Conservation (phyloP, 2,329 filamentous ascomycete genomes). For the Didymella pomorum region DNA sequence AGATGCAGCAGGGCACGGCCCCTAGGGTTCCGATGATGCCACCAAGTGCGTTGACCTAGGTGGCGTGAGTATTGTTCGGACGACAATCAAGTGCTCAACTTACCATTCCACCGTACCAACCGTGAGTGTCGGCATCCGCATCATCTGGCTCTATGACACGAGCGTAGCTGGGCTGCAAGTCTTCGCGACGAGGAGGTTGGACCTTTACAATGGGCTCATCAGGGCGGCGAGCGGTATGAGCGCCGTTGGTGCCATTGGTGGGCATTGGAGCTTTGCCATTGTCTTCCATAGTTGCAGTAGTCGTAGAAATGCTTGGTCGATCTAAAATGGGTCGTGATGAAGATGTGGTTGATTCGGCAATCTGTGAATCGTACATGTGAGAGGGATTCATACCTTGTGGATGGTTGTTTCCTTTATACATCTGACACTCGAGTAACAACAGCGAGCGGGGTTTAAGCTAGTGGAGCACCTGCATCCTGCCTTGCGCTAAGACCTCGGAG, state of each 20-base stretch:
- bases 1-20: conserved; percentile 88
- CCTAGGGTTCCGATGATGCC: conserved; percentile 77
- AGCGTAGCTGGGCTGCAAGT: conserved; percentile 85
- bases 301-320: conserved; percentile 21
- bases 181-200: conserved; percentile 80
- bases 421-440: conserved; percentile 17
- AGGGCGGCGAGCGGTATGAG: conserved; percentile 8
- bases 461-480: conserved; percentile 14
- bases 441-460: conserved; percentile 28
- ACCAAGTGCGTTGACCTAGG: conserved; percentile 75
- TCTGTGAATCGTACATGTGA: conserved; percentile 21
- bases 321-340: conserved; percentile 38
- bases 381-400: conserved; percentile 19
- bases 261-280: conserved; percentile 52
- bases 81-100: conserved; percentile 11
- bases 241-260: conserved; percentile 27
- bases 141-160: conserved; percentile 68
- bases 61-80: conserved; percentile 9
- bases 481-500: conserved; percentile 15
- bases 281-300: conserved; percentile 39
- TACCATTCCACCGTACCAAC: conserved; percentile 86
- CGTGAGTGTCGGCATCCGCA: conserved; percentile 73
- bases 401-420: conserved; percentile 31
- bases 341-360: conserved; percentile 34
- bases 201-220: conserved; percentile 63